Base-by-base conservation (phyloP, 164 flowering plant species). In the Vitis cinerea region DNA sequence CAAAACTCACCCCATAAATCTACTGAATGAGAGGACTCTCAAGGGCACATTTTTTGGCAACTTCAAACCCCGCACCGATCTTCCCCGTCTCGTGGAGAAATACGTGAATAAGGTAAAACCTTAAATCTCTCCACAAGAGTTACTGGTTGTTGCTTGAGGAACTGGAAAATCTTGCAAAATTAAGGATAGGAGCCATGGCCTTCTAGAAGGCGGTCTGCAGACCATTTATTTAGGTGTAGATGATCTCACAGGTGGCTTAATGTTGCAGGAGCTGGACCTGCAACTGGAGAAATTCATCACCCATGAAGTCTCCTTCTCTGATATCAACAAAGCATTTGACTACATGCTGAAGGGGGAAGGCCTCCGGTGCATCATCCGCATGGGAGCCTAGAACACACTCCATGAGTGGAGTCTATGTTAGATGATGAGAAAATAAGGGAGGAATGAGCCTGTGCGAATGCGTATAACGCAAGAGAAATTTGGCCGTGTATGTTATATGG, bases 291-390 rank as follows among this genome's bases (percentile, higher is more conserved):
- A 86, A 56, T 90, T 84, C 72, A 83, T 88, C 37, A 88, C 91
- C 14, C 95, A 90, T 76, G 60, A 75, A 64, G 84, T 90, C 10
- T 72, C 88, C 1, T 90, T 90, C 79, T 72, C 83, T 4, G 87
- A 90, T 71, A 88, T 90, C 70, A 90, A 88, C 86, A 88, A 85
- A 62, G 88, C 90, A 8, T 90, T 90, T 60, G 95, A 85, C 0
- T 81, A 72, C 74, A 88, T 88, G 92, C 77, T 83, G 52, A 15
- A 66, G 19, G 91, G 92, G 50, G 80, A 85, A 13, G 50, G 86
- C 47, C 73, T 85, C 15, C 82, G 92, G 8, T 85, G 87, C 84
- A 88, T 85, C 23, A 90, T 88, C 59, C 59, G 73, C 54, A 78
- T 78, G 86, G 80, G 75, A 8, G 56, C 54, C 9, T 55, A 60